Evolutionary conservation across 331 rosid genomes (phyloP), one percentile per base, ranked within the genome.

Genomic region (Arachis monticola): DNA sequence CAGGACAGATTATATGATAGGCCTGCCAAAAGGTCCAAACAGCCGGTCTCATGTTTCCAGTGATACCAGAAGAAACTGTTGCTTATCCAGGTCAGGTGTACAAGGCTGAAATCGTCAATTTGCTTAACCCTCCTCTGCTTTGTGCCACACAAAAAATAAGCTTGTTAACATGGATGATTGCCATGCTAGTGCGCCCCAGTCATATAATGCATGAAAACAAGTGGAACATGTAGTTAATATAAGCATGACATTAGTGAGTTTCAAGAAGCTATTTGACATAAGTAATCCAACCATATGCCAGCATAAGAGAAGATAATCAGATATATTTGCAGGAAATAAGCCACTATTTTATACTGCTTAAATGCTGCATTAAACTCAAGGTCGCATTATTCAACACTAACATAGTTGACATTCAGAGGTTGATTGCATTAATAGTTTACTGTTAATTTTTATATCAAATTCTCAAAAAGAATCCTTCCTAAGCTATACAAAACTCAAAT

Each of bases 21-120:
- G 48, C 38, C 51, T 38, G 38, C 85, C 79, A 78, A 67, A 76
- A 64, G n/a, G 60, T 72, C 65, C 48, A 32, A 64, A 35, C 14
- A 6, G 35, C 48, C 59, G 64, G 8, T 11, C 14, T 47, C 79
- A 52, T 71, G 72, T 48, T 79, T 68, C 73, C 56, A 62, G 30
- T 38, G 77, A 74, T 77, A 74, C 78, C 72, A 48, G n/a, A 56
- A 67, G 69, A 63, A 82, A 75, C 40, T 51, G 73, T 55, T 27
- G 64, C 63, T 10, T 53, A 62, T 12, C 81, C 66, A 35, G 8
- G 73, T 80, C 80, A 67, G 83, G 71, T 48, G 51, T 58, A 40
- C 73, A 67, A 48, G 45, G 64, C 80, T 52, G 50, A 41, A 77
- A 17, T 40, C 64, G 77, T 67, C 10, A 14, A 44, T 56, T 56